phyloP scores from a whole-genome alignment of 805 yeast species.

The Suhomyces pyralidae region DNA sequence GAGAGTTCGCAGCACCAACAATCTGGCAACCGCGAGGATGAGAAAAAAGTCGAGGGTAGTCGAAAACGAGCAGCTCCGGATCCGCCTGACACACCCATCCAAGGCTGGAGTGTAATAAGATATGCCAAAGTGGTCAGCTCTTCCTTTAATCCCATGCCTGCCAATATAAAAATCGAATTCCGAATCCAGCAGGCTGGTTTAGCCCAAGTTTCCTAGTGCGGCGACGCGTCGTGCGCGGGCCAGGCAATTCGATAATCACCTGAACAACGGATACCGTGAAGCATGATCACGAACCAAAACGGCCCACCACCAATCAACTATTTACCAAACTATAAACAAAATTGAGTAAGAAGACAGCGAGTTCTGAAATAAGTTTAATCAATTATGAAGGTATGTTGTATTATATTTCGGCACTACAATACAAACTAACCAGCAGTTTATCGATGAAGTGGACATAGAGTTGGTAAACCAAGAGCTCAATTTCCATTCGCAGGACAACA shows the following conservation, averaged over 20 bases:
- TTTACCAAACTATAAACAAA: background rate
- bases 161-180: slow-evolving; percentile 15
- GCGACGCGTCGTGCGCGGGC: slow-evolving; percentile 2
- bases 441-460: slow-evolving; percentile 92
- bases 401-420: background rate
- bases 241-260: slow-evolving; percentile 13
- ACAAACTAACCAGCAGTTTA: slow-evolving; percentile 52
- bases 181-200: slow-evolving; percentile 9
- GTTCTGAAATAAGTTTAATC: background rate
- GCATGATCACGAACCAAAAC: background rate
- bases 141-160: slow-evolving; percentile 5
- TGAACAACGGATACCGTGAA: slow-evolving; percentile 8
- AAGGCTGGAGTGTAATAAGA: slow-evolving; percentile 28
- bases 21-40: background rate
- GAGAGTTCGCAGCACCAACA: background rate
- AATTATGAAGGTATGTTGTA: slow-evolving; percentile 16
- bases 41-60: background rate
- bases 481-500: slow-evolving; percentile 40
- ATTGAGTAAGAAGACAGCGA: background rate
- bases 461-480: slow-evolving; percentile 77
- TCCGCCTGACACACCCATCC: slow-evolving; percentile 7
- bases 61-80: background rate
- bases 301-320: background rate
- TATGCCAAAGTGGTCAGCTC: slow-evolving; percentile 20
- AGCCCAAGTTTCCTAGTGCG: background rate